These are phyloP conservation scores for Ramaria rubella DNA, from an alignment of 768 basidiomycete genomes.

Conservation along the genomic window DNA sequence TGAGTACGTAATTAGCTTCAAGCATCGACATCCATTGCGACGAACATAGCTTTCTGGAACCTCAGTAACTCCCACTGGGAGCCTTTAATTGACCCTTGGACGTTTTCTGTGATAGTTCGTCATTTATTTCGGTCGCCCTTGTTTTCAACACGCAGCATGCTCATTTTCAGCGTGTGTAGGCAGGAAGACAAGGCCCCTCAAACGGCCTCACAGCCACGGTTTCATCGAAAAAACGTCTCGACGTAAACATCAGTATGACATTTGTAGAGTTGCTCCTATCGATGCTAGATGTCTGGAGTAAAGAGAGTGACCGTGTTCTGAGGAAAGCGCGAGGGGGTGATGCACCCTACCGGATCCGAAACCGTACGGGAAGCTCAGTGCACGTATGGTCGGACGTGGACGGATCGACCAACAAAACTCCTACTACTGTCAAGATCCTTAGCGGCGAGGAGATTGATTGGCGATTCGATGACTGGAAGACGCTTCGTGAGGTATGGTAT, in stretches of 20 bases:
- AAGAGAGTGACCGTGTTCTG: constrained; percentile 63
- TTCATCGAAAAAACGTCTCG: constrained; percentile 74
- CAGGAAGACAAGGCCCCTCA: constrained; percentile 42
- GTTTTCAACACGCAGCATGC: background rate
- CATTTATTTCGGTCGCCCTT: background rate
- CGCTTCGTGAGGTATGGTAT: constrained; percentile 75
- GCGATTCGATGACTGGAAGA: constrained; percentile 96
- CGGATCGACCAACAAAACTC: constrained; percentile 41
- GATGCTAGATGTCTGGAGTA: constrained; percentile 64
- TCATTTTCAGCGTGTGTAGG: constrained; percentile 33
- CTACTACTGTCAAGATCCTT: constrained; percentile 51
- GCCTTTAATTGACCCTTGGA: constrained; percentile 96
- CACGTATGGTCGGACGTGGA: constrained; percentile 82
- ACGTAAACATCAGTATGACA: constrained; percentile 85
- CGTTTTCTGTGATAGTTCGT: constrained; percentile 63
- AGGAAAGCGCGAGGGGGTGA: constrained; percentile 79
- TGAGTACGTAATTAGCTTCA: constrained; percentile 51
- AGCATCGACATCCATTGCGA: constrained; percentile 74
- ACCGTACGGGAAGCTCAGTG: constrained; percentile 83
- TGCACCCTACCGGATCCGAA: constrained; percentile 89
- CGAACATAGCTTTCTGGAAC: constrained; percentile 93
- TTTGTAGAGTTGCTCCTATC: constrained; percentile 82
- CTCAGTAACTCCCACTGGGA: constrained; percentile 98
- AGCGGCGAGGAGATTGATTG: constrained; percentile 81
- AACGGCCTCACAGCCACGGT: constrained; percentile 54